phyloP scores from a whole-genome alignment of 208 protist species.

The Trypanosoma platydactyli region DNA sequence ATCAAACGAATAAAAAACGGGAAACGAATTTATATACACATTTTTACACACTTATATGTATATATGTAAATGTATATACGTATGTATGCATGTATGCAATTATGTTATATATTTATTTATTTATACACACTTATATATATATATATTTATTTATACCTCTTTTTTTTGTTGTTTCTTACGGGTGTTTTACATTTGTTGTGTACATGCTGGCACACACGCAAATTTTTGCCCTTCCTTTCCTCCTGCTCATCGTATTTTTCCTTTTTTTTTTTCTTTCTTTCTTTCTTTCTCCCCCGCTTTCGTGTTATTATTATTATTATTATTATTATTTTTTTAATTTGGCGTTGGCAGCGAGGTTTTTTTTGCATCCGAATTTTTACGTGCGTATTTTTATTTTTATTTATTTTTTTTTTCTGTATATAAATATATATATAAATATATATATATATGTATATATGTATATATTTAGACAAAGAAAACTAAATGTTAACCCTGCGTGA shows the following conservation, averaged over 20 bases:
- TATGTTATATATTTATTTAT: constrained; percentile 5
- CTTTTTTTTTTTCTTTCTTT: no score
- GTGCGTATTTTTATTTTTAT: background rate
- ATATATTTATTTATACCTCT: constrained; percentile 3
- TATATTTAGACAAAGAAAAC: background rate
- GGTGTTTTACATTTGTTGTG: no score
- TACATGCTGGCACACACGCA: no score
- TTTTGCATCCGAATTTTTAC: no score
- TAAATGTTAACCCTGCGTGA: no score
- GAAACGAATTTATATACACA: background rate
- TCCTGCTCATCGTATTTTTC: no score
- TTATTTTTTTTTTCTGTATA: background rate
- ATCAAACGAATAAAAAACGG: no score
- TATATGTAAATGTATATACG: background rate
- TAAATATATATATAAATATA: constrained; percentile 15
- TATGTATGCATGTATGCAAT: constrained; percentile 19
- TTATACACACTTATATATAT: constrained; percentile 13
- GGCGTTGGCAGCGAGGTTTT: no score
- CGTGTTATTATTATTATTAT: no score
- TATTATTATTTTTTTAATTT: no score
- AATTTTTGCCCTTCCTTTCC: no score
- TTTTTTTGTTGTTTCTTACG: background rate
- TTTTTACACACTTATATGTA: background rate
- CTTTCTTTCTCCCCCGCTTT: no score
- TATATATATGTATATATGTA: constrained; percentile 12